These are phyloP conservation scores for Phytophthora citrophthora DNA, from an alignment of 352 stramenopile genomes.

Conservation along the genomic window DNA sequence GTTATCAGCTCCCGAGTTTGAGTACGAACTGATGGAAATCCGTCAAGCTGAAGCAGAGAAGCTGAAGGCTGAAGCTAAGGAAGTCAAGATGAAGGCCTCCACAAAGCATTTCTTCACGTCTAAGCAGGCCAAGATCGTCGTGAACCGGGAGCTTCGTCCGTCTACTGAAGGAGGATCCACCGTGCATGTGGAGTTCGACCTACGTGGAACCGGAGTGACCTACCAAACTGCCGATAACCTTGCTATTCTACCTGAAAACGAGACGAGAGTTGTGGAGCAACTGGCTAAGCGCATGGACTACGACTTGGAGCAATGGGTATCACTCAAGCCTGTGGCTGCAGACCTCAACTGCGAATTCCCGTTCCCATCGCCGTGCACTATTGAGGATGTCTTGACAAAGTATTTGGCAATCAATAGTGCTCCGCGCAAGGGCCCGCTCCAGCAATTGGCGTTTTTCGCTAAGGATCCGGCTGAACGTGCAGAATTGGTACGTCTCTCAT, in stretches of 20 bases:
- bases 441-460: conserved; percentile 86
- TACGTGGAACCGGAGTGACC: conserved; percentile 79
- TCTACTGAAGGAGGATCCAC: conserved; percentile 84
- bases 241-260: conserved; percentile 93
- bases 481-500: conserved; percentile 60
- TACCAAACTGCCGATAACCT: conserved; percentile 96
- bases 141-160: conserved; percentile 92
- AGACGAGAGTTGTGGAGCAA: conserved; percentile 72
- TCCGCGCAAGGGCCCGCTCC: conserved; percentile 84
- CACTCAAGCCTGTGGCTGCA: conserved; percentile 59
- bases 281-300: conserved; percentile 88
- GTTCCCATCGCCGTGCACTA: conserved; percentile 96
- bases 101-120: conserved; percentile 93
- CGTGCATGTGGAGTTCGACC: conserved; percentile 90
- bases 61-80: conserved; percentile 9
- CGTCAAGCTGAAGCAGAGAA: conserved; percentile 25
- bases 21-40: conserved; percentile 67
- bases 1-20: conserved; percentile 52
- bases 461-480: conserved; percentile 57
- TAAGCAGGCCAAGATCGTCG: conserved; percentile 79
- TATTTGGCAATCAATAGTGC: conserved; percentile 95
- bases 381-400: conserved; percentile 90
- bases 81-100: conserved; percentile 70
- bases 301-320: conserved; percentile 92
- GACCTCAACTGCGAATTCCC: conserved; percentile 69